Conservation (phyloP, 768 basidiomycete species). For the Tricholoma sp. region DNA sequence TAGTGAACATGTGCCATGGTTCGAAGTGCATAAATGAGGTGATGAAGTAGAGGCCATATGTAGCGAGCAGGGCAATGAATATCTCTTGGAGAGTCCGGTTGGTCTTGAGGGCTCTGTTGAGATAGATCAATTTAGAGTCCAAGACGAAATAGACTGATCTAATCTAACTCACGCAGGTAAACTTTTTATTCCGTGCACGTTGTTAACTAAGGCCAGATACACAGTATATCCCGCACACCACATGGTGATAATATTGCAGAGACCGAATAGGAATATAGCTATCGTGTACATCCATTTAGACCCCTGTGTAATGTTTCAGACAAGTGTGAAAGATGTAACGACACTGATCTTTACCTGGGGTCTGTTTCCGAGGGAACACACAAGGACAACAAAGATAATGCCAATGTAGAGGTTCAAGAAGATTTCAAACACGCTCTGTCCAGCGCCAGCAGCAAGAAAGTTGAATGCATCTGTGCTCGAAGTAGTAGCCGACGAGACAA, state of each 20-base stretch:
- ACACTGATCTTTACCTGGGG: conserved; percentile 45
- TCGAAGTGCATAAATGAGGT: conserved; percentile 86
- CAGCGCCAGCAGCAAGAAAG: conserved; percentile 70
- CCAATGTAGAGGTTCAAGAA: conserved; percentile 82
- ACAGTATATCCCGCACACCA: conserved; percentile 93
- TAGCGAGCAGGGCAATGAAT: conserved; percentile 70
- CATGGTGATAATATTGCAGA: conserved; percentile 72
- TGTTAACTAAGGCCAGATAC: conserved; percentile 77
- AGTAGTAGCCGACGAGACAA: conserved; percentile 76
- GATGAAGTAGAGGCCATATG: conserved; percentile 83
- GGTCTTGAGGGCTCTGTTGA: conserved; percentile 48
- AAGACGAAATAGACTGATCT: neutral
- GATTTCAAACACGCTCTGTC: conserved; percentile 68
- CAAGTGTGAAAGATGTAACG: neutral
- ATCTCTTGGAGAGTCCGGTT: conserved; percentile 80
- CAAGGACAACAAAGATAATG: conserved; percentile 73
- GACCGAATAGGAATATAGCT: conserved; percentile 73
- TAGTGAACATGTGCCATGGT: conserved; percentile 97
- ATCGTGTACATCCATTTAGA: conserved; percentile 81
- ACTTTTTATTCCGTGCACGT: conserved; percentile 69
- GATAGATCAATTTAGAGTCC: neutral
- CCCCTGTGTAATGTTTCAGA: conserved; percentile 38
- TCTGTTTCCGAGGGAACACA: conserved; percentile 89
- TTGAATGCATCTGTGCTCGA: conserved; percentile 67
- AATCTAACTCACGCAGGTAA: conserved; percentile 52